phyloP scores from a whole-genome alignment of 2,329 filamentous ascomycete species.

The Claviceps paspali region DNA sequence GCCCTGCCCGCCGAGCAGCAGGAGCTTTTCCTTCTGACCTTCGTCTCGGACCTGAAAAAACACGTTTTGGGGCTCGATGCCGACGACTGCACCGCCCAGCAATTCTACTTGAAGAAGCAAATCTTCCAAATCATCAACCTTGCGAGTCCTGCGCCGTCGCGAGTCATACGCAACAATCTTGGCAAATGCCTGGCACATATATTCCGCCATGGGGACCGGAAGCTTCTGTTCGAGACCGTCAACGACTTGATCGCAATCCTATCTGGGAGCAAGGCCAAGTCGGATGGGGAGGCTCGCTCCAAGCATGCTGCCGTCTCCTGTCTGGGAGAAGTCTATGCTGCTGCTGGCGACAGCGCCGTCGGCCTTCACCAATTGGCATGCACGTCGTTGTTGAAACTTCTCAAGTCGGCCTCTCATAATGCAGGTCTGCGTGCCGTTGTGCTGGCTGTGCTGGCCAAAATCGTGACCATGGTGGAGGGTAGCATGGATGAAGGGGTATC shows the following conservation, averaged over 20 bases:
- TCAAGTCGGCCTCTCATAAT: slow-evolving; percentile 67
- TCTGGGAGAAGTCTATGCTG: slow-evolving; percentile 74
- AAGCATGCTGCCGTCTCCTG: slow-evolving; percentile 83
- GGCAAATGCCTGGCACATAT: slow-evolving; percentile 73
- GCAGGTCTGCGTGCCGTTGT: slow-evolving; percentile 68
- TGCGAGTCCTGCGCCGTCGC: slow-evolving; percentile 65
- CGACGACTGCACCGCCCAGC: slow-evolving; percentile 75
- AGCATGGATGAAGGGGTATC: slow-evolving; percentile 73
- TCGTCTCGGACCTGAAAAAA: slow-evolving; percentile 66
- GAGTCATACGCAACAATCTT: slow-evolving; percentile 80
- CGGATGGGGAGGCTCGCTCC: slow-evolving; percentile 59
- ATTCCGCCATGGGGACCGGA: slow-evolving; percentile 73
- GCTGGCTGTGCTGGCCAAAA: slow-evolving; percentile 60
- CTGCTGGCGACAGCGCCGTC: slow-evolving; percentile 88
- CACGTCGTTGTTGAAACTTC: slow-evolving; percentile 55
- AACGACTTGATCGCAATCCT: slow-evolving; percentile 70
- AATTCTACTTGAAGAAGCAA: slow-evolving; percentile 86
- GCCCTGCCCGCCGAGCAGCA: slow-evolving; percentile 86
- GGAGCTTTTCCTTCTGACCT: slow-evolving; percentile 82
- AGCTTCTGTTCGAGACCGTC: slow-evolving; percentile 84
- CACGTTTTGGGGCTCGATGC: slow-evolving; percentile 61
- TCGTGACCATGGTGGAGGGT: slow-evolving; percentile 56
- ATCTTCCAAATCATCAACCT: slow-evolving; percentile 86
- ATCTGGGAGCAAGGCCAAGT: slow-evolving; percentile 55
- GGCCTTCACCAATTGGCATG: slow-evolving; percentile 64